phyloP scores from a whole-genome alignment of 2,329 filamentous ascomycete genomes.

The Calonectria henricotiae region DNA sequence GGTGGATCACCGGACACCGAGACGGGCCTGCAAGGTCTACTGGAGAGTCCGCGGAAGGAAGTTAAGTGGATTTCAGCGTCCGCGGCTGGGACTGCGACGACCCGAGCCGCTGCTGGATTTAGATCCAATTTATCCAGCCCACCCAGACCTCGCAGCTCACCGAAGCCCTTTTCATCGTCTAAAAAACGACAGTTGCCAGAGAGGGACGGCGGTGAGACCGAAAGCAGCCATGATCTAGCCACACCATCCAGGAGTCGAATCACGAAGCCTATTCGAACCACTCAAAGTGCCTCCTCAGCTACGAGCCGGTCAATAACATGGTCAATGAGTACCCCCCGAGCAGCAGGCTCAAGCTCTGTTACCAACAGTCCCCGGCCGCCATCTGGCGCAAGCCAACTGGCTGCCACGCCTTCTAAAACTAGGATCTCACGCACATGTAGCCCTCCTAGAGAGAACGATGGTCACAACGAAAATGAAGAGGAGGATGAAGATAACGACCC shows the following conservation, averaged over 20 bases:
- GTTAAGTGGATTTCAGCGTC: slow-evolving; percentile 50
- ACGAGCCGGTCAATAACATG: slow-evolving; percentile 37
- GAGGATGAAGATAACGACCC: slow-evolving; percentile 56
- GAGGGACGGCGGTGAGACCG: slow-evolving; percentile 44
- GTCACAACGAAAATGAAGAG: slow-evolving; percentile 36
- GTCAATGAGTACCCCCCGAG: slow-evolving; percentile 41
- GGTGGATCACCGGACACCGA: slow-evolving; percentile 51
- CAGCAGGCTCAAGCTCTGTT: slow-evolving; percentile 29
- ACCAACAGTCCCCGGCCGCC: slow-evolving; percentile 29
- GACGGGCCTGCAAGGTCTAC: slow-evolving; percentile 61
- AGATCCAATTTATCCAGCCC: slow-evolving; percentile 45
- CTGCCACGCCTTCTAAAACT: slow-evolving; percentile 30
- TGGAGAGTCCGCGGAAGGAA: slow-evolving; percentile 61
- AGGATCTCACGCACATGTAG: neutral
- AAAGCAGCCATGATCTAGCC: slow-evolving; percentile 38
- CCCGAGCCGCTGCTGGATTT: slow-evolving; percentile 53
- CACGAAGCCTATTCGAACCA: slow-evolving; percentile 31
- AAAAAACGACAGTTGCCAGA: slow-evolving; percentile 41
- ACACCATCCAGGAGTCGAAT: slow-evolving; percentile 41
- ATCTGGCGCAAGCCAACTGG: slow-evolving; percentile 21
- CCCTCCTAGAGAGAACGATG: neutral
- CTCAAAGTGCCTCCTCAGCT: slow-evolving; percentile 34
- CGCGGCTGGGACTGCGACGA: slow-evolving; percentile 44
- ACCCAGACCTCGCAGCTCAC: slow-evolving; percentile 11
- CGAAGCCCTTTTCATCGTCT: neutral